Conservation (phyloP, 805 yeast genomes). For the Hanseniaspora taiwanica region DNA sequence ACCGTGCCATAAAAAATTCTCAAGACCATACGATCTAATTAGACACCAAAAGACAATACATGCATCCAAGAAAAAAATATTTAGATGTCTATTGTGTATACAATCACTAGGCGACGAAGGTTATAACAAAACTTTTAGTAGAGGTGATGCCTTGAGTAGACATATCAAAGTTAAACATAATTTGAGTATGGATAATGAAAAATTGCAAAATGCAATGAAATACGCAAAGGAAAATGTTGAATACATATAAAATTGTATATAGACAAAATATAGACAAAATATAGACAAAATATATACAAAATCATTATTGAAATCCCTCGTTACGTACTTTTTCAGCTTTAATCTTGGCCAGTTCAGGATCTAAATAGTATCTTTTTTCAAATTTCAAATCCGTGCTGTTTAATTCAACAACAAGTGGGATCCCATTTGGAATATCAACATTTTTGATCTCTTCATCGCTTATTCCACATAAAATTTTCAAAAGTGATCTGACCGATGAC, state of each 20-base stretch:
- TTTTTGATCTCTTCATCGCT: constrained; percentile 57
- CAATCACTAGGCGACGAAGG: constrained; percentile 27
- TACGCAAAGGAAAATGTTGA: constrained; percentile 71
- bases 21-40: constrained; percentile 87
- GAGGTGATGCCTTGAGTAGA: constrained; percentile 89
- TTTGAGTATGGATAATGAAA: constrained; percentile 36
- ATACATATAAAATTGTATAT: constrained; percentile 27
- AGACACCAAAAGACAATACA: constrained; percentile 96
- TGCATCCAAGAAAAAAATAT: constrained; percentile 73
- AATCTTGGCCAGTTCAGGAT: constrained; percentile 65
- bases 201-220: constrained; percentile 58
- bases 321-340: constrained; percentile 72
- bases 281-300: no score
- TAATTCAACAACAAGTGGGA: constrained; percentile 59
- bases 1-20: constrained; percentile 33
- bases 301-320: constrained; percentile 36
- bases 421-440: constrained; percentile 73
- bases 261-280: no score
- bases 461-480: constrained; percentile 53
- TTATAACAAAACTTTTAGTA: constrained; percentile 67
- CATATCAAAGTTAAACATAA: constrained; percentile 89
- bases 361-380: constrained; percentile 51
- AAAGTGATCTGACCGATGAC: constrained; percentile 61
- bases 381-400: constrained; percentile 31
- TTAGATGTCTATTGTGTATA: constrained; percentile 75